Evolutionary conservation across 148 eudicot species (phyloP), one percentile per base, ranked within the genome.

Genomic region (Silene conica): DNA sequence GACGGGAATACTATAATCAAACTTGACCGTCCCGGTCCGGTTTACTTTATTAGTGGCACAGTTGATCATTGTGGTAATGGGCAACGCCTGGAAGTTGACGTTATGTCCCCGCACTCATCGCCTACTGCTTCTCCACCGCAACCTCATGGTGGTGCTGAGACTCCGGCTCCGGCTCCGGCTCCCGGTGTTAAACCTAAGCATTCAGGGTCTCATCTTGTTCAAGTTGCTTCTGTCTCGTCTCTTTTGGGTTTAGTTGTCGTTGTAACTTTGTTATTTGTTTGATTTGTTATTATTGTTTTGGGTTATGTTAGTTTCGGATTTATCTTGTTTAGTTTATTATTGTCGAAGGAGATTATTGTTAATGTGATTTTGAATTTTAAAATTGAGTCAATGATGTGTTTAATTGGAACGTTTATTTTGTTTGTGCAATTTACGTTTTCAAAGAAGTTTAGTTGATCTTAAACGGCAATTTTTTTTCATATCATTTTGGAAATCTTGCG

Each of bases 41-140:
- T 56, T 15, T 92, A 88, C 77, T 88, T 89, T 83, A 83, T 86
- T 6, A 92, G 95, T 43, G 92, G 90, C 1, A 45, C 79, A 5
- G n/a, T 55, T 7, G 79, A 70, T 11, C 88, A 86, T 64, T 92
- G 97, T 75, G 63, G 55, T 25, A 50, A 48, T 11, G 96, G 92
- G n/a, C 90, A 87, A 74, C 74, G 87, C 8, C 16, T 90, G 25
- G 64, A 10, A 15, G 71, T 90, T 1, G 81, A 86, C 4, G 92
- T 90, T 9, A 74, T 83, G 79, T 62, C 72, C 12, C 83, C 76
- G 0, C 82, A 72, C 75, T 50, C 45, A 0, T 34, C 19, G 9
- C 26, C 54, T n/a, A 56, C 20, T 6, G 21, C 67, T 0, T 22
- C 71, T 45, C 34, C 80, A n/a, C 68, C 62, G 0, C 13, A 61